phyloP scores from a whole-genome alignment of 192 early-diverging fungal species.

The Podochytrium sp. region DNA sequence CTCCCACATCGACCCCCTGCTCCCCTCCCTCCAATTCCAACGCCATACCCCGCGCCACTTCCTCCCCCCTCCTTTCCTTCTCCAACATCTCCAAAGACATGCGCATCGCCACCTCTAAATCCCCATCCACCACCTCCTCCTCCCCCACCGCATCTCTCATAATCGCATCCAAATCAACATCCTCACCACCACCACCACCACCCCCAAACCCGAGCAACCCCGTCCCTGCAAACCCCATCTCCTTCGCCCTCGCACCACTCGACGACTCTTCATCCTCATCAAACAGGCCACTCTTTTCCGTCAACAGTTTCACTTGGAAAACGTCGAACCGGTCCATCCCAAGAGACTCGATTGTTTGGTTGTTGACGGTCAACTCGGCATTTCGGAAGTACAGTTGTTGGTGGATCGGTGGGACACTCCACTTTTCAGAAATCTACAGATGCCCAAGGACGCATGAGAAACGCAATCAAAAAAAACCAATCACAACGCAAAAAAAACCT shows the following conservation, averaged over 20 bases:
- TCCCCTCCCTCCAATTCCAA: not conserved
- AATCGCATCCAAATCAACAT: not conserved
- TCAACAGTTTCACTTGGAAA: constrained; percentile 22
- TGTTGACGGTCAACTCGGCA: constrained; percentile 1
- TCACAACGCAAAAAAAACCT: not conserved
- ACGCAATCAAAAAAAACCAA: not conserved
- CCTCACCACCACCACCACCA: not conserved
- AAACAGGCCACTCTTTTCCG: not conserved
- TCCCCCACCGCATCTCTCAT: not conserved
- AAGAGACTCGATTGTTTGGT: not conserved
- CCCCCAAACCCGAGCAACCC: constrained; percentile 6
- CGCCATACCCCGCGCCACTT: not conserved
- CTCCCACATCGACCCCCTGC: not conserved
- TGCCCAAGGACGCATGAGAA: not conserved
- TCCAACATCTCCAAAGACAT: not conserved
- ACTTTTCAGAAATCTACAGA: constrained; percentile 15
- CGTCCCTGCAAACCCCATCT: constrained; percentile 25
- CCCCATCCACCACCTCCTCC: not conserved
- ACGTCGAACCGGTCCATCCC: not conserved
- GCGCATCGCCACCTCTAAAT: not conserved
- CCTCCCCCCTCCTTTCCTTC: not conserved
- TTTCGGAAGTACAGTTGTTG: constrained; percentile 15
- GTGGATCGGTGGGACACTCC: constrained; percentile 22
- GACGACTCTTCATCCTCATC: constrained; percentile 2
- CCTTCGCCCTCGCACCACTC: not conserved